phyloP scores from a whole-genome alignment of 2,329 filamentous ascomycete species.

The Gremmenia infestans region DNA sequence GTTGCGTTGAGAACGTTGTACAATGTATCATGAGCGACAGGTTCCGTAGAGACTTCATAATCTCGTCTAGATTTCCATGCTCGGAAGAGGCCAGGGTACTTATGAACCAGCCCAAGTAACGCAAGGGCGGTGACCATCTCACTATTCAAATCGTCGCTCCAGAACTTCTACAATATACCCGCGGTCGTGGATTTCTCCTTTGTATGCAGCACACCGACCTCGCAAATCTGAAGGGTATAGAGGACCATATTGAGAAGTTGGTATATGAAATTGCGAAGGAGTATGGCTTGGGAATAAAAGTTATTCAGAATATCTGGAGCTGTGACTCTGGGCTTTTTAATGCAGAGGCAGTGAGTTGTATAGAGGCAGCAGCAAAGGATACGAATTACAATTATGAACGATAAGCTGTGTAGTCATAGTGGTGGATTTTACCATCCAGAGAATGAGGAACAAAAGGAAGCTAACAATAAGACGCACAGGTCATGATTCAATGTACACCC shows the following conservation, averaged over 20 bases:
- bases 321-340: slow-evolving; percentile 35
- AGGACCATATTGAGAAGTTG: slow-evolving; percentile 47
- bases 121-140: slow-evolving; percentile 46
- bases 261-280: slow-evolving; percentile 54
- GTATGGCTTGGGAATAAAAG: slow-evolving; percentile 49
- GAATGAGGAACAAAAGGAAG: background rate
- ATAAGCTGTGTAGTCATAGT: slow-evolving; percentile 30
- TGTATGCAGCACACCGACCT: slow-evolving; percentile 55
- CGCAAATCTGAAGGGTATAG: slow-evolving; percentile 49
- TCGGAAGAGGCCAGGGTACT: background rate
- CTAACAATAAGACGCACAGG: background rate
- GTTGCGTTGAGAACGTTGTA: slow-evolving; percentile 35
- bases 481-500: slow-evolving; percentile 51
- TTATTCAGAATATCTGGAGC: slow-evolving; percentile 43
- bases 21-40: slow-evolving; percentile 35
- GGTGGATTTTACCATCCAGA: slow-evolving; percentile 13
- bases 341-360: slow-evolving; percentile 44
- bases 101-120: slow-evolving; percentile 25
- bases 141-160: slow-evolving; percentile 58
- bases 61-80: background rate
- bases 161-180: slow-evolving; percentile 67
- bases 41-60: slow-evolving; percentile 24
- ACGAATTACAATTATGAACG: slow-evolving; percentile 3
- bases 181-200: slow-evolving; percentile 60
- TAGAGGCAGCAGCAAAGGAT: slow-evolving; percentile 52